Conservation (phyloP, 1,284 basidiomycete genomes). For the Ustilago hordei region DNA sequence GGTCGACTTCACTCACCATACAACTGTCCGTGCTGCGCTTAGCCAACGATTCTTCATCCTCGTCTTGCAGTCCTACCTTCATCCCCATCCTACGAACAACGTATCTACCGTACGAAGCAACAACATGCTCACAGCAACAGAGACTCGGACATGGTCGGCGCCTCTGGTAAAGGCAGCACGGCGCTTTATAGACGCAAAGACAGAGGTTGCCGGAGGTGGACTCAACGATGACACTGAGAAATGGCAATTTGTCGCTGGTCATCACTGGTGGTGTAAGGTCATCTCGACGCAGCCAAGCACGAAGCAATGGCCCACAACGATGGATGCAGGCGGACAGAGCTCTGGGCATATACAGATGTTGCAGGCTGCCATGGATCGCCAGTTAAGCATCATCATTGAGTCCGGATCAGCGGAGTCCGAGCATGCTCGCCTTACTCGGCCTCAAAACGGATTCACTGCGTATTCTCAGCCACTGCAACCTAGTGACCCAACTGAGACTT, state of each 20-base stretch:
- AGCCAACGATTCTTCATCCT: not conserved
- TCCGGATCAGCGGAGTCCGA: slow-evolving; percentile 11
- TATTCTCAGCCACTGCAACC: not conserved
- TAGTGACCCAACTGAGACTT: too few relatives aligned
- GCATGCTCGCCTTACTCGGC: not conserved
- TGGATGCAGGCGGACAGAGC: not conserved
- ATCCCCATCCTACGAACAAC: not conserved
- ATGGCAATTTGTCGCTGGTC: slow-evolving; percentile 36
- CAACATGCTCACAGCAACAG: slow-evolving; percentile 28
- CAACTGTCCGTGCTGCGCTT: not conserved
- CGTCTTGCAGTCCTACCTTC: not conserved
- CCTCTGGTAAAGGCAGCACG: slow-evolving; percentile 17
- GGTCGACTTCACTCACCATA: not conserved
- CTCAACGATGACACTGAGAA: not conserved
- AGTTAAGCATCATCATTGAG: slow-evolving; percentile 28
- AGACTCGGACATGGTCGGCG: slow-evolving; percentile 26
- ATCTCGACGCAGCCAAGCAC: slow-evolving; percentile 27
- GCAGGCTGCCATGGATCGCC: not conserved
- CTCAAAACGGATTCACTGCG: not conserved
- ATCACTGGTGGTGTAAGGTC: slow-evolving; percentile 26
- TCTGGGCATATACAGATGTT: not conserved
- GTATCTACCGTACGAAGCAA: not conserved
- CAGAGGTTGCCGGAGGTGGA: not conserved
- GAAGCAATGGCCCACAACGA: slow-evolving; percentile 5
- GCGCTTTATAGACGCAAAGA: not conserved